Conservation (phyloP, 2,329 filamentous ascomycete genomes). For the Chaetomium strumarium region DNA sequence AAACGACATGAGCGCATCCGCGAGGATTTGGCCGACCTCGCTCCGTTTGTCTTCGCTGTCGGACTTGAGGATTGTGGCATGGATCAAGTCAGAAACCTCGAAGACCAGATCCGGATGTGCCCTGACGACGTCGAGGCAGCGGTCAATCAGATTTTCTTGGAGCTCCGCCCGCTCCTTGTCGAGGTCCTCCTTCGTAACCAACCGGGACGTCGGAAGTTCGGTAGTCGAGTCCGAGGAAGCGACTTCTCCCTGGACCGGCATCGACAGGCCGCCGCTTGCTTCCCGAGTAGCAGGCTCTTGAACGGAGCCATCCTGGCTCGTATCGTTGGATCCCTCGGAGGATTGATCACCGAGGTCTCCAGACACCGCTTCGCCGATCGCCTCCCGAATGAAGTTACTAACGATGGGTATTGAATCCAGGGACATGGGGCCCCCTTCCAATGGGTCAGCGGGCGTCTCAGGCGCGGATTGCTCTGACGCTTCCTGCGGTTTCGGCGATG, state of each 20-base stretch:
- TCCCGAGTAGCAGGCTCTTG: slow-evolving; percentile 11
- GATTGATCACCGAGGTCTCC: slow-evolving; percentile 23
- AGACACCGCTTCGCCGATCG: slow-evolving; percentile 22
- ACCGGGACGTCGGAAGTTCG: slow-evolving; percentile 25
- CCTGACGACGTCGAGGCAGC: slow-evolving; percentile 83
- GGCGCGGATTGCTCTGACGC: slow-evolving; percentile 14
- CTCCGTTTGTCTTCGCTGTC: slow-evolving; percentile 51
- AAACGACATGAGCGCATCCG: slow-evolving; percentile 73
- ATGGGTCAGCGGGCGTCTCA: slow-evolving; percentile 10
- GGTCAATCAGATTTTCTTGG: slow-evolving; percentile 74
- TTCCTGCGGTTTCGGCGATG: slow-evolving; percentile 28
- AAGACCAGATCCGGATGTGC: slow-evolving; percentile 84
- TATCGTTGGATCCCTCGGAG: slow-evolving; percentile 25
- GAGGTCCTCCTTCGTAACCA: slow-evolving; percentile 68
- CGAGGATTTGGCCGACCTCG: slow-evolving; percentile 76
- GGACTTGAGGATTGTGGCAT: slow-evolving; percentile 60
- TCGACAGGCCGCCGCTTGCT: slow-evolving; percentile 21
- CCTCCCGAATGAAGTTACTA: slow-evolving; percentile 25
- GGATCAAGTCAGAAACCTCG: slow-evolving; percentile 82
- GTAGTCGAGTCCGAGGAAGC: slow-evolving; percentile 21
- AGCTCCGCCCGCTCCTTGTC: slow-evolving; percentile 69
- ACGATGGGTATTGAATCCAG: slow-evolving; percentile 28
- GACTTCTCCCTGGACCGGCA: slow-evolving; percentile 25
- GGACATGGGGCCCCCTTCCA: slow-evolving; percentile 29
- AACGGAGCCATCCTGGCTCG: slow-evolving; percentile 22